Evolutionary conservation across 495 filamentous ascomycete species (phyloP).

Genomic region (Talaromyces liani): DNA sequence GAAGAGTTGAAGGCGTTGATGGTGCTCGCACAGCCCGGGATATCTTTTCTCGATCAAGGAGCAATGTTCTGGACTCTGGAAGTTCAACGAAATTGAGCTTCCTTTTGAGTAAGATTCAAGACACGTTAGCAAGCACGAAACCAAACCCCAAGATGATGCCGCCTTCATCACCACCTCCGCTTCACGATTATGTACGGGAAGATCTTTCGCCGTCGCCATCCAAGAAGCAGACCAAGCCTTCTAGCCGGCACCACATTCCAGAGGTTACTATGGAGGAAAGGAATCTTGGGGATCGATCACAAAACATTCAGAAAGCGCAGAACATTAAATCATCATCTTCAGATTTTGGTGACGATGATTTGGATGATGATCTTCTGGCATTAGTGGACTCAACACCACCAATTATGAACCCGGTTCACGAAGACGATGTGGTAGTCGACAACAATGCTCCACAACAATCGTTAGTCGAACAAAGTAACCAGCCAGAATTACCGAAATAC

Average conservation of each 20-base stretch:
- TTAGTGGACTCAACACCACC: conserved; percentile 32
- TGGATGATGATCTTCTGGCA: conserved; percentile 49
- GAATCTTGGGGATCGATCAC: conserved; percentile 8
- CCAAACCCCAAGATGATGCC: conserved; percentile 23
- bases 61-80: conserved; percentile 39
- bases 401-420: conserved; percentile 14
- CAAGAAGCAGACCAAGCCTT: conserved; percentile 15
- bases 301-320: conserved; percentile 6
- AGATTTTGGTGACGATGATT: conserved; percentile 55
- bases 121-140: conserved; percentile 42
- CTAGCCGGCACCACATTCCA: conserved; percentile 6
- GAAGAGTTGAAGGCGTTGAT: conserved; percentile 26
- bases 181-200: conserved; percentile 24
- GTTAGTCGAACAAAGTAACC: conserved; percentile 7
- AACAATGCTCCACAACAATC: not conserved
- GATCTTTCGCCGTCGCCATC: conserved; percentile 41
- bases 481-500: conserved; percentile 27
- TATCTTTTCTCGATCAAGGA: conserved; percentile 43
- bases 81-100: conserved; percentile 51
- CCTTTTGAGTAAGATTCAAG: conserved; percentile 61
- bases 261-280: conserved; percentile 7
- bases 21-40: conserved; percentile 26
- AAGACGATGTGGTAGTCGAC: not conserved
- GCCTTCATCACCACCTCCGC: conserved; percentile 49
- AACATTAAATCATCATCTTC: conserved; percentile 33